Base-by-base conservation (phyloP, 805 yeast species). In the Wickerhamomyces canadensis region DNA sequence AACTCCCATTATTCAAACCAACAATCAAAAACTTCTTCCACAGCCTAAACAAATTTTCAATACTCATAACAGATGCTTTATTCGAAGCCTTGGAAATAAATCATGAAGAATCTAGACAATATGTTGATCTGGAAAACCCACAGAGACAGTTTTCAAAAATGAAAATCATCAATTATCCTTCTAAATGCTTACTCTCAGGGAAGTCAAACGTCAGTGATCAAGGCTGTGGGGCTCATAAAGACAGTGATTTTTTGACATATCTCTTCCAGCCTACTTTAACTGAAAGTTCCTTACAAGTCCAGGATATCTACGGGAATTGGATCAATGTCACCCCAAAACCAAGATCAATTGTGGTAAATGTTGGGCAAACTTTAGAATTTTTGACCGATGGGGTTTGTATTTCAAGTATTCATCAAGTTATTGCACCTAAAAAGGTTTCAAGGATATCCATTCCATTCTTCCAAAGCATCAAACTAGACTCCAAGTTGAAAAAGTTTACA, bases 221-320 rank as follows among this genome's bases (percentile, higher is more conserved):
- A 43, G 70, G 69, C 1, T 52, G 55, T 28, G 70, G 69, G 0
- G 67, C 70, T 2, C 70, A 65, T 41, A 52, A 68, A 30, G 70
- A 66, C 39, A 58, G 67, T 2, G 68, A 62, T 40, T 51, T 66
- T 21, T 29, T 67, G 15, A 65, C 70, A 0, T 65, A 58, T 40
- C 61, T 65, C 11, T 65, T 53, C 44, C 71, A 67, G 38, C 65
- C 62, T 5, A 26, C 31, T 8, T 12, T 14, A 2, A 37, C 19
- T 4, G 35, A 34, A 14, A 33, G 30, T 13, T 61, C 69, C 4
- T 45, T 70, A 29, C 67, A 67, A 44, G 70, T 67, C 5, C 71
- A 67, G 41, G 65, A 64, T 38, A 61, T 65, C 44, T 59, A 60
- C 41, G 74, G 74, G 5, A 45, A 65, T 16, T 70, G 74, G 74